Conservation (phyloP, 495 filamentous ascomycete genomes). For the Penicillium goetzii region DNA sequence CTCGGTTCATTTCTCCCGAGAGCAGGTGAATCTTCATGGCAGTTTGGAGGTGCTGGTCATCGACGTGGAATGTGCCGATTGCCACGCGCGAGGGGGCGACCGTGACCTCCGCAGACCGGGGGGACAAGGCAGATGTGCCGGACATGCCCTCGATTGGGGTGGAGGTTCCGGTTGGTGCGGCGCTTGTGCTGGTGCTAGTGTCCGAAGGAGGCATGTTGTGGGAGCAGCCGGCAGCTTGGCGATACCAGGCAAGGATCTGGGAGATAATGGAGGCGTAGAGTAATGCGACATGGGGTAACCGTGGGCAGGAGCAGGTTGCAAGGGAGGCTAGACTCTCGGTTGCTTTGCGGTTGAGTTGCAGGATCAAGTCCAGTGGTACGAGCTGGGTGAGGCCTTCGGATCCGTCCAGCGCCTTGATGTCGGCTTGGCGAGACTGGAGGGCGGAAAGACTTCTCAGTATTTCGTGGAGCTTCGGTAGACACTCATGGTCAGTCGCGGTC, state of each 20-base stretch:
- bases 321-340: background rate
- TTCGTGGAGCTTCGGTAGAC: background rate
- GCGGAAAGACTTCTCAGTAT: background rate
- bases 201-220: no score
- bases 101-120: background rate
- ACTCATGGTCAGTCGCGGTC: background rate
- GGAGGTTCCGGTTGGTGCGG: no score
- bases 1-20: background rate
- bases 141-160: no score
- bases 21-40: conserved; percentile 5
- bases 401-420: no score
- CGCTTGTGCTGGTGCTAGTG: no score
- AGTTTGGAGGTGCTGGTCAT: background rate
- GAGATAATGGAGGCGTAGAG: conserved; percentile 5
- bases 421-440: no score
- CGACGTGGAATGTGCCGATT: background rate
- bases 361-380: background rate
- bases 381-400: background rate
- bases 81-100: background rate
- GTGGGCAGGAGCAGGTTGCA: background rate
- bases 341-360: background rate
- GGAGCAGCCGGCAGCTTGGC: background rate
- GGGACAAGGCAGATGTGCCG: no score
- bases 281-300: background rate
- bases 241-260: background rate